Percentiles rank a stretch among this genome's conserved stretches.
Conservation (phyloP, 2,329 filamentous ascomycete species). For the Lomentospora prolificans region DNA sequence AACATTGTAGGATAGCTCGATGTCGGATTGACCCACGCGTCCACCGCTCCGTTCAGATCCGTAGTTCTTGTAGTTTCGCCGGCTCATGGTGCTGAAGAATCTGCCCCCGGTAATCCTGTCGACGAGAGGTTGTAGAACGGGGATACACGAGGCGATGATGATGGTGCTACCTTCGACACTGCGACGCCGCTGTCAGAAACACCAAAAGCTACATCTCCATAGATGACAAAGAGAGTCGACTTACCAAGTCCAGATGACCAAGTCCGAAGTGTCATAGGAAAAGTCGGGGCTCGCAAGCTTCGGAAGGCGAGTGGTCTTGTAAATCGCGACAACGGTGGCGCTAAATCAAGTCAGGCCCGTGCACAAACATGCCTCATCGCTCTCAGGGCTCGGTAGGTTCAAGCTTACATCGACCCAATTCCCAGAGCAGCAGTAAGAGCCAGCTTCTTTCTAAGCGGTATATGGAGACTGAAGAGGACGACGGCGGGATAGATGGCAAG, state of each 20-base stretch:
- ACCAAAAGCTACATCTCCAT: not conserved
- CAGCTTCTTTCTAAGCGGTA: slow-evolving; percentile 29
- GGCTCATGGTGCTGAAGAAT: slow-evolving; percentile 9
- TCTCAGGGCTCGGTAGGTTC: not conserved
- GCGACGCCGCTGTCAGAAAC: not conserved
- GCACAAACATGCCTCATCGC: not conserved
- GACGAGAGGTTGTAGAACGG: slow-evolving; percentile 22
- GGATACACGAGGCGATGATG: slow-evolving; percentile 26
- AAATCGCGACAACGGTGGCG: slow-evolving; percentile 18
- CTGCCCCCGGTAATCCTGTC: slow-evolving; percentile 16
- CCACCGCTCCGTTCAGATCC: not conserved
- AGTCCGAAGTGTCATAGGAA: slow-evolving; percentile 27
- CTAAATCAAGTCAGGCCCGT: slow-evolving; percentile 11
- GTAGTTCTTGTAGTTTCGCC: slow-evolving; percentile 8
- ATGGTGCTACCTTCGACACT: slow-evolving; percentile 24
- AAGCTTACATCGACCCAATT: slow-evolving; percentile 26
- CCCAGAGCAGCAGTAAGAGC: slow-evolving; percentile 26
- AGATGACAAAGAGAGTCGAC: not conserved
- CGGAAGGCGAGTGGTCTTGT: slow-evolving; percentile 20
- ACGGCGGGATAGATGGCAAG: slow-evolving; percentile 30
- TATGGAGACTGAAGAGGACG: slow-evolving; percentile 25
- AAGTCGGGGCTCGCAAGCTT: slow-evolving; percentile 19
- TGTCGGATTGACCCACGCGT: not conserved
- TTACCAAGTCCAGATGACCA: slow-evolving; percentile 35
- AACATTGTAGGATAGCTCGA: slow-evolving; percentile 9